Conservation (phyloP, 31 red algal genomes). For the Odonthalia washingtoniensis region DNA sequence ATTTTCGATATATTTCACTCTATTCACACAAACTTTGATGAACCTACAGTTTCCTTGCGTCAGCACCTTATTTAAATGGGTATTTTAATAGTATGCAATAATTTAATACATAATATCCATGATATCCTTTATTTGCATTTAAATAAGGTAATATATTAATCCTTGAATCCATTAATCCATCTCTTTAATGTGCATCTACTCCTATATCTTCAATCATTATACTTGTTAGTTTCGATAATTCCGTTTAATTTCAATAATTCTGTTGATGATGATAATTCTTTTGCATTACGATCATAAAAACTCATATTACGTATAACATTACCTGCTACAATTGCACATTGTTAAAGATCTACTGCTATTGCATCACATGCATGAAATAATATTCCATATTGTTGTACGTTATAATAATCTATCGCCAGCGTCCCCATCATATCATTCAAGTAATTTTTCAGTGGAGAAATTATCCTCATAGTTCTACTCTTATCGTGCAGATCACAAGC, state of each 20-base stretch:
- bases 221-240: too few relatives aligned
- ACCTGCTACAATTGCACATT: too few relatives aligned
- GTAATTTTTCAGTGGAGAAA: conserved; percentile 57
- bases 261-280: too few relatives aligned
- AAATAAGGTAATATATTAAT: conserved; percentile 82
- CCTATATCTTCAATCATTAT: too few relatives aligned
- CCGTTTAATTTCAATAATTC: too few relatives aligned
- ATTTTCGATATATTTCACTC: too few relatives aligned
- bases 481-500: conserved; percentile 72
- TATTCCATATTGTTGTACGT: conserved; percentile 57
- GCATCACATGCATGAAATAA: conserved; percentile 83
- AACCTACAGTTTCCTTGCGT: too few relatives aligned
- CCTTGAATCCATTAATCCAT: conserved; percentile 86
- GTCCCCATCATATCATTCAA: not conserved
- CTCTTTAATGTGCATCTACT: conserved; percentile 57
- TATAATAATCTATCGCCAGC: conserved; percentile 60
- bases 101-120: too few relatives aligned
- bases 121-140: too few relatives aligned
- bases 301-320: too few relatives aligned
- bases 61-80: conserved; percentile 59
- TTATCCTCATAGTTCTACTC: conserved; percentile 62
- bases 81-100: conserved; percentile 63
- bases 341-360: conserved; percentile 65
- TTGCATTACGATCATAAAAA: too few relatives aligned
- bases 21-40: too few relatives aligned